Evolutionary conservation across 768 basidiomycete species (phyloP), one percentile per base, ranked within the genome.

Genomic region (Rhodotorula babjevae): DNA sequence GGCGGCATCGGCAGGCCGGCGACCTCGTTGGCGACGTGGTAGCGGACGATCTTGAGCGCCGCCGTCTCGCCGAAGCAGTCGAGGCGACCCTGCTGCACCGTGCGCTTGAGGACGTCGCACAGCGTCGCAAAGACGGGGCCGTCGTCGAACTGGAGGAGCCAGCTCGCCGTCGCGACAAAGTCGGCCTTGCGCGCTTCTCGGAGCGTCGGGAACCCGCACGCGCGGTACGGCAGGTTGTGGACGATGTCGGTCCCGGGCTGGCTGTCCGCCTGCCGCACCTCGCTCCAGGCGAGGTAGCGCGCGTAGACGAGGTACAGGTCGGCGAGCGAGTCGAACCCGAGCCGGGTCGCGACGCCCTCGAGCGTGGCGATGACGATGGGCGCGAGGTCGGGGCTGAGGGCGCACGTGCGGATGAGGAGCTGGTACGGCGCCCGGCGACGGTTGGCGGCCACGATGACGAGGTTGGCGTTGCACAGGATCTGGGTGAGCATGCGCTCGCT

Each of bases 401-500:
- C 77, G 78, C 72, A 84, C 12, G 86, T 85, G 79, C 94, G 92
- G 70, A 97, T 82, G 61, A 98, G 79, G 80, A 95, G 89, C 87
- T 90, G 93, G 78, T 95, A 93, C 2, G 92, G 86, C 8, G 88
- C 90, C 25, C 91, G 87, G 40, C 94, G 85, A 31, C 89, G 85
- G 3, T 86, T 85, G 1, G 91, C 89, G 77, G 88, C 90, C 27
- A 87, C 85, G 53, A 96, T 85, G 85, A 91, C 88, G 73, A 89
- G 86, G 81, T 91, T 92, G 40, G 87, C 89, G 23, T 90, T 83
- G 29, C 84, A 87, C 42, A 92, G 83, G 42, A 88, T 84, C 55
- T 88, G 87, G 19, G 89, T 92, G 64, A 90, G 82, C 83, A 90
- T 90, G 50, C 83, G 82, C 79, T 96, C 93, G 74, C 86, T 88